Percentiles rank a stretch among this genome's conserved stretches.
Conservation (phyloP, 225 moss, liverwort and hornwort genomes). For the Sphagnum tenellum region DNA sequence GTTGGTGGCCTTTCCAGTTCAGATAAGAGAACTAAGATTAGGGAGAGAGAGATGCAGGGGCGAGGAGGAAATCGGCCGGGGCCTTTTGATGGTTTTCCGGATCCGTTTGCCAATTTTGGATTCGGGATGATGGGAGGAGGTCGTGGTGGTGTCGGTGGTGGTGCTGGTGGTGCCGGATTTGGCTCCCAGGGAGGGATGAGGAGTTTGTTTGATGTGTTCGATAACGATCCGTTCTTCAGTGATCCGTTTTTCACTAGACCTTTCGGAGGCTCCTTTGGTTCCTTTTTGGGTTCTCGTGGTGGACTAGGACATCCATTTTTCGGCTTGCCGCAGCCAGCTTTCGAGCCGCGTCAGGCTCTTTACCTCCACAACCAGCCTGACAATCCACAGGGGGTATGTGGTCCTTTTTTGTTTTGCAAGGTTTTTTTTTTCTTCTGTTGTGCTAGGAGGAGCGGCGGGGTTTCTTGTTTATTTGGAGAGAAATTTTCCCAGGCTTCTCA, state of each 20-base stretch:
- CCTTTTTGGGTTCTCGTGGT: constrained; percentile 12
- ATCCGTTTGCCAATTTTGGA: too few species aligned
- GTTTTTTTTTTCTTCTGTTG: too few species aligned
- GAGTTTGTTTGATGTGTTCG: constrained; percentile 39
- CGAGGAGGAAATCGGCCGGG: too few species aligned
- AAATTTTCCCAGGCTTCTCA: too few species aligned
- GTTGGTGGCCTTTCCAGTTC: too few species aligned
- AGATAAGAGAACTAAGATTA: too few species aligned
- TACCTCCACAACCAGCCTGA: constrained; percentile 31
- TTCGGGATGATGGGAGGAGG: background rate
- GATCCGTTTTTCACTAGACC: constrained; percentile 57
- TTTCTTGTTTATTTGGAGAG: too few species aligned
- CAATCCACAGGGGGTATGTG: constrained; percentile 4
- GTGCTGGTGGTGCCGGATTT: constrained; percentile 22
- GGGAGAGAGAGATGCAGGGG: too few species aligned
- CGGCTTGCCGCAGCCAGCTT: constrained; percentile 16
- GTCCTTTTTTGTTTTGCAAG: background rate
- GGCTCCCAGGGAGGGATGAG: constrained; percentile 13
- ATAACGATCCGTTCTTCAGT: constrained; percentile 44
- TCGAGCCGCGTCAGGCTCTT: constrained; percentile 12
- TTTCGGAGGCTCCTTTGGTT: constrained; percentile 34
- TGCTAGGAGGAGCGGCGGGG: too few species aligned
- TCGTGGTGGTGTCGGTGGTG: constrained; percentile 12
- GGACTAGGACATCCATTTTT: background rate
- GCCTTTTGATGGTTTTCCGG: too few species aligned